Evolutionary conservation across 495 filamentous ascomycete genomes (phyloP).

Genomic region (Penicillium soppii): DNA sequence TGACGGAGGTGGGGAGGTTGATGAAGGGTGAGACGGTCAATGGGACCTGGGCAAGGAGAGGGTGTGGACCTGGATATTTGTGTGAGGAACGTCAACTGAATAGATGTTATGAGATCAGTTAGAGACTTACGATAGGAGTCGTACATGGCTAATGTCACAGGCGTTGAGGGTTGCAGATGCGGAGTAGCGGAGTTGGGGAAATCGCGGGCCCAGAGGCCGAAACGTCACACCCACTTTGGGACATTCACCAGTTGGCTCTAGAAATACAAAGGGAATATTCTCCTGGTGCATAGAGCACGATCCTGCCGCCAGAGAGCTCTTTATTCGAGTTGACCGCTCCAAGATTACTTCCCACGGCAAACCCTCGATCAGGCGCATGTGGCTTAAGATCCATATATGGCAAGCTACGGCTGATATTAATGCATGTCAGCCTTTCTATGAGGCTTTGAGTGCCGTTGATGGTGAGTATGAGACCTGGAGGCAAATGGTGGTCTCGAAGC

Average conservation of each 20-base stretch:
- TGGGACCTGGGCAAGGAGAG: constrained; percentile 86
- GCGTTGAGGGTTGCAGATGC: neutral
- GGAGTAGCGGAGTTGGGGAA: constrained; percentile 7
- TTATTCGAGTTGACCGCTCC: too few relatives aligned
- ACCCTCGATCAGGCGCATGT: too few relatives aligned
- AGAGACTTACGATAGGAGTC: constrained; percentile 44
- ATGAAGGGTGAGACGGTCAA: constrained; percentile 94
- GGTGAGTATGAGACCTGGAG: too few relatives aligned
- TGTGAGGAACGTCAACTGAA: constrained; percentile 13
- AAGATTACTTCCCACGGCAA: too few relatives aligned
- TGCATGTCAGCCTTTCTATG: too few relatives aligned
- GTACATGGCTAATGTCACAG: constrained; percentile 36
- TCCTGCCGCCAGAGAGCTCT: too few relatives aligned
- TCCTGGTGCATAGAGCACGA: too few relatives aligned
- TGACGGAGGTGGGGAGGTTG: constrained; percentile 83
- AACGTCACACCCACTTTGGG: neutral
- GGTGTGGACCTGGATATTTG: constrained; percentile 64
- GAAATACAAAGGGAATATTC: too few relatives aligned
- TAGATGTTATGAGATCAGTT: neutral
- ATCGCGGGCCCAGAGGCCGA: neutral
- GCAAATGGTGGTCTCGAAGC: too few relatives aligned
- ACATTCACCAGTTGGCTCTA: neutral
- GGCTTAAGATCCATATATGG: too few relatives aligned
- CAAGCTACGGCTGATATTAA: too few relatives aligned
- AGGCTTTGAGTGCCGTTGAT: too few relatives aligned